These are phyloP conservation scores for Mycena vulgaris DNA, from an alignment of 768 basidiomycete species.

Conservation along the genomic window DNA sequence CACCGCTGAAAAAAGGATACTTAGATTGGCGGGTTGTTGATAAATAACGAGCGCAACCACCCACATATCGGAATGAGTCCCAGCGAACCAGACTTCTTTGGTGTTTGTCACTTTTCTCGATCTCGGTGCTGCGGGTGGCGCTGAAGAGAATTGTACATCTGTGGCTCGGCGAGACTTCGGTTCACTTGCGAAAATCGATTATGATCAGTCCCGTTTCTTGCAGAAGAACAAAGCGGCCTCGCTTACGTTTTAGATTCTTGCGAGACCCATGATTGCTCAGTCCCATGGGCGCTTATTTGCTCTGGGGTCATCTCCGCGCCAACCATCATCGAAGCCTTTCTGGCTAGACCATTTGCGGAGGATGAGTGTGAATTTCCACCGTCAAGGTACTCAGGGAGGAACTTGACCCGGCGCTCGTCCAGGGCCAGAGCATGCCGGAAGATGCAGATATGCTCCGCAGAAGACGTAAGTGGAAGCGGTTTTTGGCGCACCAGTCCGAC, in stretches of 20 bases:
- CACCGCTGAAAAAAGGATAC: too few relatives aligned
- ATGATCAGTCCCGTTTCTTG: not conserved
- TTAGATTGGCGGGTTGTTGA: too few relatives aligned
- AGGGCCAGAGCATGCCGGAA: conserved; percentile 14
- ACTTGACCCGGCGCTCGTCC: conserved; percentile 13
- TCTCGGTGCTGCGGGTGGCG: too few relatives aligned
- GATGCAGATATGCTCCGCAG: conserved; percentile 8
- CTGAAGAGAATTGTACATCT: too few relatives aligned
- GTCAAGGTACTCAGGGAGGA: conserved; percentile 13
- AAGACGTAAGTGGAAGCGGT: not conserved
- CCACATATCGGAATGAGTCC: conserved; percentile 27
- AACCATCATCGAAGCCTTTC: not conserved
- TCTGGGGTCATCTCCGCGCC: not conserved
- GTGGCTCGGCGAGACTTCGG: too few relatives aligned
- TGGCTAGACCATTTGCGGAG: not conserved
- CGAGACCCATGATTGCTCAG: not conserved
- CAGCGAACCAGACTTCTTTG: too few relatives aligned
- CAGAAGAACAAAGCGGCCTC: not conserved
- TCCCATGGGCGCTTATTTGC: not conserved
- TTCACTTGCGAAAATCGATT: not conserved
- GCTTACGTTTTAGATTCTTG: not conserved
- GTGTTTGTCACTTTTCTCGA: too few relatives aligned
- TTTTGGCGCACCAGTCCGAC: not conserved
- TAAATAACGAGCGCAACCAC: too few relatives aligned
- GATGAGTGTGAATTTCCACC: not conserved